A percentile compares a stretch with the other conserved stretches of the same genome.
These are phyloP conservation scores for Colletotrichum godetiae DNA, from an alignment of 2,329 filamentous ascomycete species.

Conservation along the genomic window DNA sequence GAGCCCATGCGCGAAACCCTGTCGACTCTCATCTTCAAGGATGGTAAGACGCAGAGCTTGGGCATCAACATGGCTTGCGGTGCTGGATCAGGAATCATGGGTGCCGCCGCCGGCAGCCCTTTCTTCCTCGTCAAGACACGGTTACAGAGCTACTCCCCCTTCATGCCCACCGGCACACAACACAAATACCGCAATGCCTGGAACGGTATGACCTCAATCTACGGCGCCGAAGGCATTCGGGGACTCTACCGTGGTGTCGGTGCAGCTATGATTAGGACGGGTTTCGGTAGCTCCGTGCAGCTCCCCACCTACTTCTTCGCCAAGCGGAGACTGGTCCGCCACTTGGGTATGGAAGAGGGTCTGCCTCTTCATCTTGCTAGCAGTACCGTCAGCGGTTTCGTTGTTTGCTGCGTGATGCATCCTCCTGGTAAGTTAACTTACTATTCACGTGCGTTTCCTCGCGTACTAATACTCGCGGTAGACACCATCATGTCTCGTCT, in stretches of 20 bases:
- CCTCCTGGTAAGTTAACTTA: conserved; percentile 76
- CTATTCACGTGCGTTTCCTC: background rate
- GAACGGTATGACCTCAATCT: conserved; percentile 87
- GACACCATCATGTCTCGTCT: conserved; percentile 99
- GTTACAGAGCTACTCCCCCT: conserved; percentile 92
- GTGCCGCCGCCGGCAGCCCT: conserved; percentile 91
- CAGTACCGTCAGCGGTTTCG: conserved; percentile 91
- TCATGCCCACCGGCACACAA: conserved; percentile 95
- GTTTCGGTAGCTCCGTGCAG: conserved; percentile 95
- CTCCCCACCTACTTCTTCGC: conserved; percentile 98
- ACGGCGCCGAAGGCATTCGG: conserved; percentile 77
- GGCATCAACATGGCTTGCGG: conserved; percentile 95
- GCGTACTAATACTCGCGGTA: conserved; percentile 40
- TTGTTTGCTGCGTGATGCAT: conserved; percentile 98
- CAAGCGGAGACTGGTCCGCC: conserved; percentile 84
- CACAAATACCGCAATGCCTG: conserved; percentile 88
- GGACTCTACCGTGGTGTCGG: conserved; percentile 92
- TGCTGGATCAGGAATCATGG: conserved; percentile 88
- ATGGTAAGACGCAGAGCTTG: conserved; percentile 82
- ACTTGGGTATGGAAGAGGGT: conserved; percentile 91
- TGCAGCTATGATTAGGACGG: conserved; percentile 95
- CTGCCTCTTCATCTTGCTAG: conserved; percentile 89
- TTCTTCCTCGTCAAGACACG: conserved; percentile 99
- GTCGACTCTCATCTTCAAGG: conserved; percentile 76
- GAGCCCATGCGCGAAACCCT: conserved; percentile 86